Percentiles rank a stretch among this genome's conserved stretches.
Evolutionary conservation across 2,329 filamentous ascomycete genomes (phyloP).

Genomic region (Paramyrothecium roridum): DNA sequence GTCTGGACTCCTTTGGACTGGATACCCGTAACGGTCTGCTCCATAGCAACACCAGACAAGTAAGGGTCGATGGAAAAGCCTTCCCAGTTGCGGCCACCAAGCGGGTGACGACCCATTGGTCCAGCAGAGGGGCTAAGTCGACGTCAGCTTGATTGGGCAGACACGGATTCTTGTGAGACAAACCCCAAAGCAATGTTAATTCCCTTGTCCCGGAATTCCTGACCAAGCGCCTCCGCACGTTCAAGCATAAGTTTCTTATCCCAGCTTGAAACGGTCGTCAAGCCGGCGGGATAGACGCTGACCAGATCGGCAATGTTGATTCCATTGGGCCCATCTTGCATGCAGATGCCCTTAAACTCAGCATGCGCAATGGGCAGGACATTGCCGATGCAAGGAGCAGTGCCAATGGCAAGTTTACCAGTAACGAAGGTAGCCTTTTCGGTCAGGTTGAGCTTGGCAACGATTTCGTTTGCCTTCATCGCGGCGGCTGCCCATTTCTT

Average conservation of each 20-base stretch:
- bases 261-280: not conserved
- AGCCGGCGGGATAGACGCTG: not conserved
- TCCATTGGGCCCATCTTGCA: not conserved
- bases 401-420: too few relatives aligned
- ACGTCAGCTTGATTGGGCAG: not conserved
- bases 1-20: slow-evolving; percentile 50
- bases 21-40: slow-evolving; percentile 70
- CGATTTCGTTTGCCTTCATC: too few relatives aligned
- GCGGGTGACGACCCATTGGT: slow-evolving; percentile 3
- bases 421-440: too few relatives aligned
- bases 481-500: too few relatives aligned
- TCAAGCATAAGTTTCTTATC: not conserved
- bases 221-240: not conserved
- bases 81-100: slow-evolving; percentile 83
- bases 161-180: too few relatives aligned
- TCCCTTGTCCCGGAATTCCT: not conserved
- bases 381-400: not conserved
- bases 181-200: not conserved
- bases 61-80: slow-evolving; percentile 84
- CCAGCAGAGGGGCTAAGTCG: not conserved
- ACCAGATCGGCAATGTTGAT: not conserved
- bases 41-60: slow-evolving; percentile 73
- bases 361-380: not conserved
- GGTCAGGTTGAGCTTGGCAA: too few relatives aligned
- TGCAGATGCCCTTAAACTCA: not conserved